These are phyloP conservation scores for Akanthomyces uredinophilus DNA, from an alignment of 2,329 filamentous ascomycete species.

Conservation along the genomic window DNA sequence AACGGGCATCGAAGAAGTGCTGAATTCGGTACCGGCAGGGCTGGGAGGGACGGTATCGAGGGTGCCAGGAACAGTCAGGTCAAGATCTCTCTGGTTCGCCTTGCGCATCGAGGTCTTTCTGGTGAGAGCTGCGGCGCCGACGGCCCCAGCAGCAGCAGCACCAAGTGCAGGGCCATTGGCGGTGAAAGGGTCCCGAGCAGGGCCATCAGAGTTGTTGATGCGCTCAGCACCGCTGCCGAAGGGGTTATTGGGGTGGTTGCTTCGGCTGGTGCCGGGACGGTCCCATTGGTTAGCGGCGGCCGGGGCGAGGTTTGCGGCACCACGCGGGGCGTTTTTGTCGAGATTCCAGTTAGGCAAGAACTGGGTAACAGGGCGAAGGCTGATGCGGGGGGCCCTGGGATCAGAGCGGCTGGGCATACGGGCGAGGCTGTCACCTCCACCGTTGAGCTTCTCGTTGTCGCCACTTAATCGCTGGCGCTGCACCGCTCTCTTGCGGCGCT, in stretches of 20 bases:
- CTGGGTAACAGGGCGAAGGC: slow-evolving; percentile 77
- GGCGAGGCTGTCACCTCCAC: slow-evolving; percentile 18
- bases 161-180: slow-evolving; percentile 39
- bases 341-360: slow-evolving; percentile 65
- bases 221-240: slow-evolving; percentile 61
- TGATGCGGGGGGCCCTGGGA: slow-evolving; percentile 67
- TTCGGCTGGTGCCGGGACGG: slow-evolving; percentile 39
- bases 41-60: slow-evolving; percentile 44
- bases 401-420: slow-evolving; percentile 13
- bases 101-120: slow-evolving; percentile 55
- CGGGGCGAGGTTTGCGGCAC: slow-evolving; percentile 30
- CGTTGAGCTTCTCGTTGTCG: slow-evolving; percentile 61
- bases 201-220: slow-evolving; percentile 20
- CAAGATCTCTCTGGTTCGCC: slow-evolving; percentile 43
- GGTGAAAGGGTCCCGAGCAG: slow-evolving; percentile 33
- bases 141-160: slow-evolving; percentile 33
- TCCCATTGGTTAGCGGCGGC: slow-evolving; percentile 40
- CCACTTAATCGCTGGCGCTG: slow-evolving; percentile 38
- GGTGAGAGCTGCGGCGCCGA: slow-evolving; percentile 34
- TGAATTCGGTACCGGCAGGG: slow-evolving; percentile 60
- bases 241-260: slow-evolving; percentile 59
- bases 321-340: slow-evolving; percentile 39
- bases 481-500: slow-evolving; percentile 63
- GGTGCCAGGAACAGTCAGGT: slow-evolving; percentile 45
- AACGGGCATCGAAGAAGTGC: slow-evolving; percentile 48